A percentile compares a stretch with the other conserved stretches of the same genome.
Conservation (phyloP, 176 grass and related monocot species). For the Saccharum officinarum region DNA sequence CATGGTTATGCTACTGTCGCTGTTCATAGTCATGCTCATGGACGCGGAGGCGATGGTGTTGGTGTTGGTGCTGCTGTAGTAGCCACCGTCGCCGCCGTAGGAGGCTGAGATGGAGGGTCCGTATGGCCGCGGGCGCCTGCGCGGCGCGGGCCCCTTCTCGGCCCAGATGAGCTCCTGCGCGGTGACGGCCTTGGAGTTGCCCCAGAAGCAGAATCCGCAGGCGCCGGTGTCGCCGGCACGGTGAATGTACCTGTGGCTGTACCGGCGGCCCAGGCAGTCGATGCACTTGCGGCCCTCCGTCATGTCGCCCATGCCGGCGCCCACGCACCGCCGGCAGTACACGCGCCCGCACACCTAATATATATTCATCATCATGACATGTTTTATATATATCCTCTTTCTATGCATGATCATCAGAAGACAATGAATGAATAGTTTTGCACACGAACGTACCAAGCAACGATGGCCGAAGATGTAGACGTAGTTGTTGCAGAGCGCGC, state of each 20-base stretch:
- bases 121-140: neutral
- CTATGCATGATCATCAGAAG: too few species aligned
- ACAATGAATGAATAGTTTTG: neutral
- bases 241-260: slow-evolving; percentile 69
- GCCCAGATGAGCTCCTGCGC: slow-evolving; percentile 67
- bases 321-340: slow-evolving; percentile 59
- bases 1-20: neutral
- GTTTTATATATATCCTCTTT: too few species aligned
- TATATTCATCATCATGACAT: neutral
- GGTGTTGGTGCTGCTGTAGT: slow-evolving; percentile 20
- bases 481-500: slow-evolving; percentile 49
- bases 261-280: slow-evolving; percentile 60
- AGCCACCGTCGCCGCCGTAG: neutral
- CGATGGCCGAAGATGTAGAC: slow-evolving; percentile 58
- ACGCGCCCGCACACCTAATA: slow-evolving; percentile 57
- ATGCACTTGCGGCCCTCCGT: slow-evolving; percentile 68
- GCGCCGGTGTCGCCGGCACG: slow-evolving; percentile 35
- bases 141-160: slow-evolving; percentile 58
- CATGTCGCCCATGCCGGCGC: slow-evolving; percentile 66
- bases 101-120: slow-evolving; percentile 15
- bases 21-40: slow-evolving; percentile 46
- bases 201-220: slow-evolving; percentile 32
- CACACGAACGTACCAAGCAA: slow-evolving; percentile 45
- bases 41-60: slow-evolving; percentile 3
- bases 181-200: slow-evolving; percentile 36